Percentiles rank a stretch among this genome's conserved stretches.
Conservation (phyloP, 768 basidiomycete species). For the Boletus sp. region DNA sequence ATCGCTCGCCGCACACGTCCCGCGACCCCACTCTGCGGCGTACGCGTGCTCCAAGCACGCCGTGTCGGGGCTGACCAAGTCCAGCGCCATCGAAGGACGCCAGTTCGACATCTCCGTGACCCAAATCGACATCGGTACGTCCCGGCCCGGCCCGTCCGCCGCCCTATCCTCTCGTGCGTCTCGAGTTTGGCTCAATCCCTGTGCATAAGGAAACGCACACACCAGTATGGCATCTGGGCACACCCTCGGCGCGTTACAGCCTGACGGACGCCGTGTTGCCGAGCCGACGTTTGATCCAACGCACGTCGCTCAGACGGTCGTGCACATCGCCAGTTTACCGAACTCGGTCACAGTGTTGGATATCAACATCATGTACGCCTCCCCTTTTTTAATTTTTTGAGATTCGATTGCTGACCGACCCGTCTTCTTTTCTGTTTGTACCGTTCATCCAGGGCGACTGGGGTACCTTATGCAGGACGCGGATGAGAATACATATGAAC, state of each 20-base stretch:
- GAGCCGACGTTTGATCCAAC: constrained; percentile 70
- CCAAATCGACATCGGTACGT: constrained; percentile 76
- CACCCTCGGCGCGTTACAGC: constrained; percentile 56
- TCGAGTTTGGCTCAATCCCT: neutral
- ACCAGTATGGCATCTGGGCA: constrained; percentile 54
- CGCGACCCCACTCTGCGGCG: constrained; percentile 58
- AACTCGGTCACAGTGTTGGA: constrained; percentile 66
- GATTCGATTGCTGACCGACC: neutral
- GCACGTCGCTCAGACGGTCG: constrained; percentile 69
- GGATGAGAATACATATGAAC: no score
- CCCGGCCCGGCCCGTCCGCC: neutral
- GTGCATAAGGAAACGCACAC: constrained; percentile 47
- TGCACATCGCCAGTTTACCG: constrained; percentile 69
- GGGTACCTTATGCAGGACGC: constrained; percentile 46
- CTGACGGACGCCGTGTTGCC: constrained; percentile 53
- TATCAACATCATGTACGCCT: constrained; percentile 68
- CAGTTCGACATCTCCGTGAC: constrained; percentile 70
- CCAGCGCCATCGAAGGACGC: constrained; percentile 73
- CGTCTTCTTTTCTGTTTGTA: neutral
- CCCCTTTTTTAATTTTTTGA: neutral
- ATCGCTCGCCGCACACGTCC: constrained; percentile 67
- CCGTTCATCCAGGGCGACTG: constrained; percentile 36
- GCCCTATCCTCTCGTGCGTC: no score
- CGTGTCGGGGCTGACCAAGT: constrained; percentile 71
- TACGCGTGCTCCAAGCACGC: constrained; percentile 84